A percentile compares a stretch with the other conserved stretches of the same genome.
Conservation (phyloP, 108 stramenopile genomes). For the Pseudonitzschia delicatissima region DNA sequence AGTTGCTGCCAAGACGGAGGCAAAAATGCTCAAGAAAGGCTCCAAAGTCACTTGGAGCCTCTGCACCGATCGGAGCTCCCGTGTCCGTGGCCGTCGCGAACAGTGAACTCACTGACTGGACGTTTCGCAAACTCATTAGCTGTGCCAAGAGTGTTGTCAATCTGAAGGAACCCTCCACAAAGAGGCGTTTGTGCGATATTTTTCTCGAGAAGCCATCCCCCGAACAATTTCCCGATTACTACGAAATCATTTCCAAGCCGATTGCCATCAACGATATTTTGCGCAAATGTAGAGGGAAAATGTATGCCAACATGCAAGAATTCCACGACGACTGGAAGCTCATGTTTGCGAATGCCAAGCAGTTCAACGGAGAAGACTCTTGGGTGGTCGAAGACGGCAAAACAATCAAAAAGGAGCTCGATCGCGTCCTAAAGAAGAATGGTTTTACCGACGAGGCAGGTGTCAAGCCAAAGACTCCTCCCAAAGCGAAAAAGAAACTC, state of each 20-base stretch:
- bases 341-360: slow-evolving; percentile 72
- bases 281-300: slow-evolving; percentile 69
- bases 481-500: slow-evolving; percentile 38
- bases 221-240: slow-evolving; percentile 83
- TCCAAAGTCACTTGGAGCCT: slow-evolving; percentile 41
- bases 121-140: slow-evolving; percentile 69
- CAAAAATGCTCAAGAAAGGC: slow-evolving; percentile 30
- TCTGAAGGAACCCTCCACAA: slow-evolving; percentile 75
- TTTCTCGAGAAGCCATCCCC: slow-evolving; percentile 86
- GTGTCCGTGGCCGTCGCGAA: slow-evolving; percentile 18
- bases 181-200: slow-evolving; percentile 74
- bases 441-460: slow-evolving; percentile 40
- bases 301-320: slow-evolving; percentile 57
- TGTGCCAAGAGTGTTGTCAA: slow-evolving; percentile 72
- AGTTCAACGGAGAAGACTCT: slow-evolving; percentile 82
- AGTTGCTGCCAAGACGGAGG: slow-evolving; percentile 36
- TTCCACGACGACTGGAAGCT: slow-evolving; percentile 79
- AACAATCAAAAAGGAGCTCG: slow-evolving; percentile 65
- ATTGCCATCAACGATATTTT: slow-evolving; percentile 89
- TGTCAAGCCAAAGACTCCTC: slow-evolving; percentile 33
- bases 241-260: slow-evolving; percentile 73
- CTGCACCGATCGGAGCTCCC: slow-evolving; percentile 36
- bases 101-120: slow-evolving; percentile 59
- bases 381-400: slow-evolving; percentile 77
- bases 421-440: slow-evolving; percentile 77